Evolutionary conservation across 177 flowering plant species (phyloP).

Genomic region (Vitis hybrid): DNA sequence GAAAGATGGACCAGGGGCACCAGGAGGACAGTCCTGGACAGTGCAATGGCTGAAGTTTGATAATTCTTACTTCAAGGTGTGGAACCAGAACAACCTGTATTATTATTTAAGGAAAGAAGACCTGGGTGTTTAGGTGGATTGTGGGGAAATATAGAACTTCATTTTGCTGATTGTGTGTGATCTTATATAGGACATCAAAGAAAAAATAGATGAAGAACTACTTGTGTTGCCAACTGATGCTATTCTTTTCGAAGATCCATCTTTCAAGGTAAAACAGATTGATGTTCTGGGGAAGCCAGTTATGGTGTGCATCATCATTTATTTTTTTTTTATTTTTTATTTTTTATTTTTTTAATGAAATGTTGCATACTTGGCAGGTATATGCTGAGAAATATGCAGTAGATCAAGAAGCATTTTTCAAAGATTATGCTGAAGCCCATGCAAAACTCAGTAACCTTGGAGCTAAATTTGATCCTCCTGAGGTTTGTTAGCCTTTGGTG

Average conservation of each 20-base stretch:
- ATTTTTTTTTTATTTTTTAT: neutral
- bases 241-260: constrained; percentile 90
- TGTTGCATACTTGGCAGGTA: constrained; percentile 42
- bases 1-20: constrained; percentile 99
- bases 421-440: constrained; percentile 99
- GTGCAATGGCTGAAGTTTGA: constrained; percentile 95
- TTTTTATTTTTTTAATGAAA: constrained; percentile 1
- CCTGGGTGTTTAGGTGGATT: neutral
- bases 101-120: neutral
- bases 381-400: constrained; percentile 95
- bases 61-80: constrained; percentile 90
- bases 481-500: constrained; percentile 49
- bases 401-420: constrained; percentile 86
- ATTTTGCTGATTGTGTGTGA: constrained; percentile 18
- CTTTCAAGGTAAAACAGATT: constrained; percentile 66
- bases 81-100: constrained; percentile 1
- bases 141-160: neutral
- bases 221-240: constrained; percentile 97
- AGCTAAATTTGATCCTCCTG: constrained; percentile 95
- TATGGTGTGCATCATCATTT: neutral
- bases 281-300: neutral
- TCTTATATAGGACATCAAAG: constrained; percentile 77
- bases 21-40: constrained; percentile 99
- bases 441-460: constrained; percentile 96
- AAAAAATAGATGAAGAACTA: constrained; percentile 79